phyloP scores from a whole-genome alignment of 352 stramenopile species.

The Pythium brassicae region DNA sequence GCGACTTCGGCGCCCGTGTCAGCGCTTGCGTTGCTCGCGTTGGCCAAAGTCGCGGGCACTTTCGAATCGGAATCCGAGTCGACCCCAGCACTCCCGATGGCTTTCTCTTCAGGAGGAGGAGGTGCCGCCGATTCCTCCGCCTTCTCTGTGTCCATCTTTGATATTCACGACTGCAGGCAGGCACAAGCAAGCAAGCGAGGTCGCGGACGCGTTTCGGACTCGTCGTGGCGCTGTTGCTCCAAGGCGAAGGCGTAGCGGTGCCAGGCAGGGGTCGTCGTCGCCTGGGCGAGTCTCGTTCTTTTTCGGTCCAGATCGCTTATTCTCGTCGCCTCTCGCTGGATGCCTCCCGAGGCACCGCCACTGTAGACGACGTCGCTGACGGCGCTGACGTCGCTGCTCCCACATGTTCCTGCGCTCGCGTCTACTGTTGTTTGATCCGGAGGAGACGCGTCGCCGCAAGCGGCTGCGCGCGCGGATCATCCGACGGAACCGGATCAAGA shows the following conservation, averaged over 20 bases:
- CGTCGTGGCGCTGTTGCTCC: not conserved
- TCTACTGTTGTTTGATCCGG: constrained; percentile 45
- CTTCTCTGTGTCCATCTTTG: constrained; percentile 4
- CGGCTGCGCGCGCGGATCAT: constrained; percentile 49
- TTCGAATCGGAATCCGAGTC: not conserved
- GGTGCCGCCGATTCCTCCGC: not conserved
- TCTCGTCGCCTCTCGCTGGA: not conserved
- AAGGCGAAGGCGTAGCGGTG: not conserved
- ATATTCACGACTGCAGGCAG: not conserved
- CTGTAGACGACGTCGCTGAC: not conserved
- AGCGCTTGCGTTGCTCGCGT: not conserved
- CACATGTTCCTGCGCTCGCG: constrained; percentile 41
- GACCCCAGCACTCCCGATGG: not conserved
- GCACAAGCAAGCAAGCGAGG: not conserved
- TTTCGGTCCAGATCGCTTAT: constrained; percentile 3
- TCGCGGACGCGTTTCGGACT: not conserved
- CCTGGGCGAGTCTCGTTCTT: constrained; percentile 1
- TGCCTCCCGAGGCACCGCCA: too few relatives aligned
- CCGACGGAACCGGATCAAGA: constrained; percentile 56
- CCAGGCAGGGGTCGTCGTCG: not conserved
- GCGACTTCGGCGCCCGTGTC: not conserved
- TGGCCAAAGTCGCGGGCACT: not conserved
- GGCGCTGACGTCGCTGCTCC: not conserved
- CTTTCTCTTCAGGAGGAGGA: not conserved
- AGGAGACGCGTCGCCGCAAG: constrained; percentile 42